Evolutionary conservation across 1,284 basidiomycete species (phyloP).

Genomic region (Chiua sp.): DNA sequence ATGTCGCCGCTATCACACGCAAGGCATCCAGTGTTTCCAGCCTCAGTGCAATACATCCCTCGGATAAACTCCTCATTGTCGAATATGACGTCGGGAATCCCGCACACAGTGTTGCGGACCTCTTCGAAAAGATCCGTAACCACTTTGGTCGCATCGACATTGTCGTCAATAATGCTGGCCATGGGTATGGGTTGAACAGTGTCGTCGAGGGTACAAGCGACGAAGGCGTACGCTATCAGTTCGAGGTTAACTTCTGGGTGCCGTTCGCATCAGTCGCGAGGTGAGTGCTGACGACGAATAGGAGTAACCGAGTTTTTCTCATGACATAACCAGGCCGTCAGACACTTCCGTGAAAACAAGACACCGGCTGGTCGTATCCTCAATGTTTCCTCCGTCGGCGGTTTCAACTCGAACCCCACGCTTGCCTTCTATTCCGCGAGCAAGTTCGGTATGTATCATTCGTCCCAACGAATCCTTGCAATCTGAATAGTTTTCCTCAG

Average conservation of each 20-base stretch:
- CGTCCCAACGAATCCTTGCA: too few species aligned
- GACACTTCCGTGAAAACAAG: slow-evolving; percentile 28
- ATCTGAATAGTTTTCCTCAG: slow-evolving; percentile 7
- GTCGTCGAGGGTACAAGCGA: slow-evolving; percentile 34
- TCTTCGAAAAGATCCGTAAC: slow-evolving; percentile 39
- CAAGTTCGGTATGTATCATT: slow-evolving; percentile 25
- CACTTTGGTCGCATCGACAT: slow-evolving; percentile 49
- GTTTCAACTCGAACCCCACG: slow-evolving; percentile 21
- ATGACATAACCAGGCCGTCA: slow-evolving; percentile 20
- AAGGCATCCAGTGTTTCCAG: slow-evolving; percentile 19
- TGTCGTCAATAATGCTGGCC: slow-evolving; percentile 52
- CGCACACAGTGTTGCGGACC: slow-evolving; percentile 25
- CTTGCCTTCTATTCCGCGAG: slow-evolving; percentile 29
- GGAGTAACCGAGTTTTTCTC: not conserved
- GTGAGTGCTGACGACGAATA: not conserved
- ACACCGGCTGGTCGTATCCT: slow-evolving; percentile 26
- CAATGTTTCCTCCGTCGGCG: slow-evolving; percentile 28
- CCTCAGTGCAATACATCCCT: slow-evolving; percentile 17
- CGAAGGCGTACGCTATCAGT: slow-evolving; percentile 34
- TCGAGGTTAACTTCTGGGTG: slow-evolving; percentile 47
- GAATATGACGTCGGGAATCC: slow-evolving; percentile 30
- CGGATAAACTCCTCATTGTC: slow-evolving; percentile 26
- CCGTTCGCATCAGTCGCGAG: slow-evolving; percentile 34
- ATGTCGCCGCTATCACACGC: slow-evolving; percentile 29
- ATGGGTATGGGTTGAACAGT: slow-evolving; percentile 30